phyloP scores from a whole-genome alignment of 176 grass and related monocot species.

The Typha latifolia region DNA sequence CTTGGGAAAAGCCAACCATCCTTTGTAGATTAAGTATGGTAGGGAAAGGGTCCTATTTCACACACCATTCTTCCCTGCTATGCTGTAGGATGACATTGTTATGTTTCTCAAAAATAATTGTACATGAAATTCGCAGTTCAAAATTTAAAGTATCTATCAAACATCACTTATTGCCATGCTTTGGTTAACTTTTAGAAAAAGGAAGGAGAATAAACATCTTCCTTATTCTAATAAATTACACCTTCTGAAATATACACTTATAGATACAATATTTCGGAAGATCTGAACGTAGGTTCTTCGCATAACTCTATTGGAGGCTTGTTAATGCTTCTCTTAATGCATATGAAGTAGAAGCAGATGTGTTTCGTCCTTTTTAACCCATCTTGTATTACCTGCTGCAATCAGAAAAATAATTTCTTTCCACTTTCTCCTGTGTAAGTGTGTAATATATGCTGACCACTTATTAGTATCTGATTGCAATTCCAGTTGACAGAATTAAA shows the following conservation, averaged over 20 bases:
- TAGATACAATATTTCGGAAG: too few relatives aligned
- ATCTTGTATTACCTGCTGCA: too few relatives aligned
- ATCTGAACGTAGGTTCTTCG: too few relatives aligned
- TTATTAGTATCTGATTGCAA: too few relatives aligned
- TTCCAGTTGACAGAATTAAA: too few relatives aligned
- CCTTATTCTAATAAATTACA: slow-evolving; percentile 1
- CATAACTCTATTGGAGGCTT: too few relatives aligned
- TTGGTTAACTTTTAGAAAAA: slow-evolving; percentile 11
- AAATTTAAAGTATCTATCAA: background rate
- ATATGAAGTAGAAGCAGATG: too few relatives aligned
- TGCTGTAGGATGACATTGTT: slow-evolving; percentile 19
- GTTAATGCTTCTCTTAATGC: too few relatives aligned
- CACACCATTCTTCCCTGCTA: slow-evolving; percentile 12
- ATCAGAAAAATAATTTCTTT: too few relatives aligned
- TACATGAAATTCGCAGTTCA: slow-evolving; percentile 17
- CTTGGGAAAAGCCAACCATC: slow-evolving; percentile 50
- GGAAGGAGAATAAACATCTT: background rate
- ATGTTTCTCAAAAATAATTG: slow-evolving; percentile 43
- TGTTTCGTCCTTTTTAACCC: too few relatives aligned
- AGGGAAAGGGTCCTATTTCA: slow-evolving; percentile 25
- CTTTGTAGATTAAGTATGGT: slow-evolving; percentile 46
- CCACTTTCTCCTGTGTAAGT: too few relatives aligned
- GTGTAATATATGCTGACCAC: too few relatives aligned
- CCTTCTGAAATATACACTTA: background rate
- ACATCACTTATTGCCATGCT: background rate